Base-by-base conservation (phyloP, 2,329 filamentous ascomycete species). In the Beauveria rudraprayagi region DNA sequence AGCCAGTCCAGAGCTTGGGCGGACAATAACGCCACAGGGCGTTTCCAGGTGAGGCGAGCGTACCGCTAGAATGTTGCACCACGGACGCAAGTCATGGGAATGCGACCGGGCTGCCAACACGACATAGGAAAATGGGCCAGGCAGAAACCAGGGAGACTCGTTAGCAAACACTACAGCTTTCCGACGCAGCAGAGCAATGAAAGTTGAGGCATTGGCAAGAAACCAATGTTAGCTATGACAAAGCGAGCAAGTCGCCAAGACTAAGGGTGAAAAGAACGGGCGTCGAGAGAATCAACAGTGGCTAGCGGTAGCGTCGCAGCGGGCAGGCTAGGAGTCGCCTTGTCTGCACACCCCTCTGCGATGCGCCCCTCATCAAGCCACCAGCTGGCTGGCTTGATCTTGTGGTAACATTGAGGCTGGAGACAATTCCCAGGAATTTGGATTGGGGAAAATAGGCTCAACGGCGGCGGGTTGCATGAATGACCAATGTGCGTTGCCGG, bases 401-500 rank as follows among this genome's bases (percentile, higher is more conserved):
- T 61, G 58, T 55, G 58, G 58, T 61, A 44, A 48, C 58, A 61
- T 61, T 61, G 58, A 55, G 58, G 58, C 58, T 61, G 58, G 58
- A 55, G 58, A 61, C 58, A 44, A 50, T 60, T 61, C 58, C 58
- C 58, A 61, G 58, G 53, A 61, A 43, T 50, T 61, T 55, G 58
- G 58, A 50, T 40, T 48, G 28, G 43, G 58, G 40, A 61, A 48
- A 40, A 22, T 40, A 50, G 19, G n/a, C 44, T 7, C 34, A 57
- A 56, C 52, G 53, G 46, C 52, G 34, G 28, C 34, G 52, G 41
- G 28, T 61, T 50, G 43, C 26, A 50, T 24, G 51, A 34, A 16
- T 28, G 26, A 34, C 26, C 26, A 52, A 44, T 11, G 40, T 17
- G 2, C 44, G 46, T 43, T 59, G 46, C 56, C 24, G 56, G 37